These are phyloP conservation scores for Thraustochytrium sp. DNA, from an alignment of 352 stramenopile species.

Conservation along the genomic window DNA sequence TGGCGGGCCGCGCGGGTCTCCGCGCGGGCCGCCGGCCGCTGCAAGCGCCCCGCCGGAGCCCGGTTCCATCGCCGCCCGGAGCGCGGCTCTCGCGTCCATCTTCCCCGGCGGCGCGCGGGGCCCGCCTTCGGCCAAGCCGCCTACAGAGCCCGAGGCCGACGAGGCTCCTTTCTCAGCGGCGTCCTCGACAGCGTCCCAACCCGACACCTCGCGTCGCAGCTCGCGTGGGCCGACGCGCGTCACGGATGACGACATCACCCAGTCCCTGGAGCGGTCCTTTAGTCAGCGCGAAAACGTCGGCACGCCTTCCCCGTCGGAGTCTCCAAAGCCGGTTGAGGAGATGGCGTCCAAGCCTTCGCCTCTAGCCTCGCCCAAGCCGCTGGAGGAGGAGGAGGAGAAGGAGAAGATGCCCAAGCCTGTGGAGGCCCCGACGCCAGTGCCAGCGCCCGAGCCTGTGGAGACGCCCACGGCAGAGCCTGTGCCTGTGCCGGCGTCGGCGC, in stretches of 20 bases:
- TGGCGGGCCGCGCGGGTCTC: background rate
- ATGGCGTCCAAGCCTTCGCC: background rate
- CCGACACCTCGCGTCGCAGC: background rate
- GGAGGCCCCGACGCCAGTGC: too few relatives aligned
- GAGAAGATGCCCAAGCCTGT: too few relatives aligned
- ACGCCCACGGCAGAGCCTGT: too few relatives aligned
- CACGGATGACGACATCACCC: background rate
- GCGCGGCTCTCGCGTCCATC: background rate
- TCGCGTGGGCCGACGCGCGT: background rate
- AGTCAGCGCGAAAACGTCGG: background rate
- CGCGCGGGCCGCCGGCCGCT: background rate
- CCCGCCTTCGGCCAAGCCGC: background rate
- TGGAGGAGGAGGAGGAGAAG: too few relatives aligned
- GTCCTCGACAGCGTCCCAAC: too few relatives aligned
- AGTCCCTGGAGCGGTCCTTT: conserved; percentile 10
- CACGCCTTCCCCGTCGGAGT: background rate
- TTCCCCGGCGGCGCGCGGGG: background rate
- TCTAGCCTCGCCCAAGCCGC: too few relatives aligned
- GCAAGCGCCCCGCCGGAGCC: too few relatives aligned
- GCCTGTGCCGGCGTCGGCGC: too few relatives aligned
- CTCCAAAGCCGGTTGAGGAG: background rate
- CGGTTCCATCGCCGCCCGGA: too few relatives aligned
- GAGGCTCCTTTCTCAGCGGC: background rate
- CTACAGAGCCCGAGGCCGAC: background rate
- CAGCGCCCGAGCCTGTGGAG: too few relatives aligned